phyloP scores from a whole-genome alignment of 225 moss, liverwort and hornwort genomes.

The Marchantia paleacea region DNA sequence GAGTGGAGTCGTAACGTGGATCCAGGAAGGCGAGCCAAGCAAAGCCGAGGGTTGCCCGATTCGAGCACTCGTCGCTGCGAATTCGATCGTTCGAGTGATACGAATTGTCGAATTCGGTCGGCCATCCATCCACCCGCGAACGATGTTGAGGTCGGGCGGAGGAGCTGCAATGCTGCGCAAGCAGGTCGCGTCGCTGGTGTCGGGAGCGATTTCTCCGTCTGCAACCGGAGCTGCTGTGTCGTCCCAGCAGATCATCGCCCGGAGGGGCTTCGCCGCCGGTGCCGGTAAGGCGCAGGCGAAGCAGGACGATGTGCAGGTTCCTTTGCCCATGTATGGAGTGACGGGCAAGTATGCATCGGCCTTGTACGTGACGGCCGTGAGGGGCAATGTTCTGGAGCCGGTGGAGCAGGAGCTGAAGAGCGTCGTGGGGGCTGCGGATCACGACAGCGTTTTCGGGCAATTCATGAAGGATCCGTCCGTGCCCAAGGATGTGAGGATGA shows the following conservation, averaged over 20 bases:
- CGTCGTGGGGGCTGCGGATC: constrained; percentile 47
- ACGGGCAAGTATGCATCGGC: constrained; percentile 81
- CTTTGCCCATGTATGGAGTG: constrained; percentile 74
- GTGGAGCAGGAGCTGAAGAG: constrained; percentile 68
- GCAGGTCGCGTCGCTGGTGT: constrained; percentile 25
- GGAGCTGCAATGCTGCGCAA: constrained; percentile 26
- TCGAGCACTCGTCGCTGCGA: neutral
- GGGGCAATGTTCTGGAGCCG: constrained; percentile 52
- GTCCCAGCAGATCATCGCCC: constrained; percentile 22
- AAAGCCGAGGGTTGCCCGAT: no score
- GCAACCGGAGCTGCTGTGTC: neutral
- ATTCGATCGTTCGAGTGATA: neutral
- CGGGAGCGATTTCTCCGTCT: neutral
- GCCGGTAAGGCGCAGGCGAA: constrained; percentile 38
- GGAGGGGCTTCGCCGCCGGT: constrained; percentile 20
- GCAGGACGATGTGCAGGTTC: constrained; percentile 34
- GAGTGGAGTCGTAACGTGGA: neutral
- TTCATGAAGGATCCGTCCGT: constrained; percentile 82
- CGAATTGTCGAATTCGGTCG: neutral
- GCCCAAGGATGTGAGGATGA: constrained; percentile 53
- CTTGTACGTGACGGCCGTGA: constrained; percentile 62
- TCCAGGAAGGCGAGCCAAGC: neutral
- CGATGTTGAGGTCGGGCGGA: constrained; percentile 37
- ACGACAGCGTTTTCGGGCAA: constrained; percentile 48
- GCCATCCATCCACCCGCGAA: neutral